phyloP scores from a whole-genome alignment of 331 rosid species.

The Pyrus hybrid region DNA sequence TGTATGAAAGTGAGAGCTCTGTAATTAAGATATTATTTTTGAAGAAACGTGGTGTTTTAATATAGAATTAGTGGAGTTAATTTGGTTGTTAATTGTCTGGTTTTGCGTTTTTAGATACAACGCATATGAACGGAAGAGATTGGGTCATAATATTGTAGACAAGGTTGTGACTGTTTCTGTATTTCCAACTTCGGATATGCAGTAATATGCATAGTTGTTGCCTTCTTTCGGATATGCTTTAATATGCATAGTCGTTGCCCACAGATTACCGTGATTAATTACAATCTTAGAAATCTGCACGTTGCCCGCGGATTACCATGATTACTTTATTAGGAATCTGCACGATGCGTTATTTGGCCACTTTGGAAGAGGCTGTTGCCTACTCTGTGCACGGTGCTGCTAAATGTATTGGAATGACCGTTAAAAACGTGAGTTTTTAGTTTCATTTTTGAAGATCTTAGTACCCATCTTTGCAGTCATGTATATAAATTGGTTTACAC shows the following conservation, averaged over 20 bases:
- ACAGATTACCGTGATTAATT: not conserved
- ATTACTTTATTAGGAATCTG: slow-evolving; percentile 81
- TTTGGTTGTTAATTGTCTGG: not conserved
- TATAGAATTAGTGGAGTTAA: not conserved
- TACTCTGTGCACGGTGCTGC: slow-evolving; percentile 87
- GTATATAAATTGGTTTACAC: too few relatives aligned
- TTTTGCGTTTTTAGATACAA: slow-evolving; percentile 62
- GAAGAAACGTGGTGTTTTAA: not conserved
- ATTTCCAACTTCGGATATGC: not conserved
- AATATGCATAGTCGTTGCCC: not conserved
- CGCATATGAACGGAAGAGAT: slow-evolving; percentile 60
- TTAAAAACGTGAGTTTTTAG: too few relatives aligned
- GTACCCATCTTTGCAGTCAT: too few relatives aligned
- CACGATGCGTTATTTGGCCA: slow-evolving; percentile 97
- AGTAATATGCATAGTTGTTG: not conserved
- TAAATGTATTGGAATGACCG: slow-evolving; percentile 32
- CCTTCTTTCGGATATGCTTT: not conserved
- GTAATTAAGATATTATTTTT: not conserved
- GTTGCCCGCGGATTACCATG: slow-evolving; percentile 83
- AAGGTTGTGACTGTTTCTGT: slow-evolving; percentile 46
- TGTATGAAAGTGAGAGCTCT: not conserved
- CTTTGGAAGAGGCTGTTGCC: slow-evolving; percentile 87
- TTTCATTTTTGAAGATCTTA: too few relatives aligned
- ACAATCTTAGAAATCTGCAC: too few relatives aligned
- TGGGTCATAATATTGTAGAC: slow-evolving; percentile 97